phyloP scores from a whole-genome alignment of 805 yeast species.

The Candida cerambycidarum region DNA sequence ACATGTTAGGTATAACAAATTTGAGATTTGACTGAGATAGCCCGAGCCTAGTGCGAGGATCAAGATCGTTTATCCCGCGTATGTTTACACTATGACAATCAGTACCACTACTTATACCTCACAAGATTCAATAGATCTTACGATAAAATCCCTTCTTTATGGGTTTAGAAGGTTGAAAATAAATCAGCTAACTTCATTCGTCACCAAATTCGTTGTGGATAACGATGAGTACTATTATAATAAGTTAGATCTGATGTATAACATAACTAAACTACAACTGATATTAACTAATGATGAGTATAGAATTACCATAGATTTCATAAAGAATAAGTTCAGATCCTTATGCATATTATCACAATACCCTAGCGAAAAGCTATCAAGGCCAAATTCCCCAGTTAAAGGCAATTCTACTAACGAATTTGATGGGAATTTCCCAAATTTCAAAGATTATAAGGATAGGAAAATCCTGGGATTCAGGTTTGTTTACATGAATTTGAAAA shows the following conservation, averaged over 20 bases:
- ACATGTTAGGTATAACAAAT: too few relatives aligned
- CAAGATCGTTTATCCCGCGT: too few relatives aligned
- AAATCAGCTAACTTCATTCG: conserved; percentile 43
- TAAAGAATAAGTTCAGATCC: conserved; percentile 65
- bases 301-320: conserved; percentile 64
- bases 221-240: conserved; percentile 7
- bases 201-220: not conserved
- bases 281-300: conserved; percentile 55
- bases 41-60: too few relatives aligned
- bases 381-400: conserved; percentile 22
- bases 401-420: conserved; percentile 9
- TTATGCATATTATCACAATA: conserved; percentile 51
- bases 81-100: not conserved
- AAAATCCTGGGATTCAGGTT: conserved; percentile 22
- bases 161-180: conserved; percentile 53
- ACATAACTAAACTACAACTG: conserved; percentile 43
- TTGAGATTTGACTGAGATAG: too few relatives aligned
- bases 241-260: conserved; percentile 58
- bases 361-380: conserved; percentile 35
- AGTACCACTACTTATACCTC: not conserved
- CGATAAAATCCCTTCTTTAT: conserved; percentile 58
- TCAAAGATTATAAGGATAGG: conserved; percentile 25
- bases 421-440: conserved; percentile 17
- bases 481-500: conserved; percentile 19
- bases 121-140: conserved; percentile 58